Percentiles rank a stretch among this genome's conserved stretches.
Conservation (phyloP, 768 basidiomycete species). For the Boletus tomentosulus region DNA sequence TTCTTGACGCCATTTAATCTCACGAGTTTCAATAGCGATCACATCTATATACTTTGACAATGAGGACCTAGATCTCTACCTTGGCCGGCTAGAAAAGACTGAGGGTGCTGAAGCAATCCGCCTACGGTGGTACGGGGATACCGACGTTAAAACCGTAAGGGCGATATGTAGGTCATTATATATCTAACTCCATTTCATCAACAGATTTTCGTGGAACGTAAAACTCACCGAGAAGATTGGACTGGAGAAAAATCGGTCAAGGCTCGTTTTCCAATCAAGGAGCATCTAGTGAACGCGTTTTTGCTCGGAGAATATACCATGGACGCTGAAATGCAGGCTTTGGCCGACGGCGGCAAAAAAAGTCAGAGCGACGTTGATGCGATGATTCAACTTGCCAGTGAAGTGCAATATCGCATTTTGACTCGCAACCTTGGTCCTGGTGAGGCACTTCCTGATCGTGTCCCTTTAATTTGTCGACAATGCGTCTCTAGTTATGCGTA, state of each 20-base stretch:
- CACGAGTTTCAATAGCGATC: constrained; percentile 55
- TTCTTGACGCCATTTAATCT: neutral
- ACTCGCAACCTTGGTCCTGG: constrained; percentile 81
- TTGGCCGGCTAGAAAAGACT: constrained; percentile 95
- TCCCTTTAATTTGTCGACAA: neutral
- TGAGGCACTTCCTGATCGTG: constrained; percentile 30
- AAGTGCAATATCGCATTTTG: constrained; percentile 89
- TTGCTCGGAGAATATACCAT: constrained; percentile 86
- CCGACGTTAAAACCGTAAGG: constrained; percentile 70
- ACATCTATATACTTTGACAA: constrained; percentile 98
- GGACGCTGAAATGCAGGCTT: constrained; percentile 86
- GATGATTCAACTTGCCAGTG: constrained; percentile 96
- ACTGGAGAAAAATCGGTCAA: constrained; percentile 99
- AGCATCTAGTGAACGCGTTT: constrained; percentile 89
- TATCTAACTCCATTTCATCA: neutral
- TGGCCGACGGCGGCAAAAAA: constrained; percentile 90
- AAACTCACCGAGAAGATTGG: constrained; percentile 97
- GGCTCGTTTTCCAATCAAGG: constrained; percentile 93
- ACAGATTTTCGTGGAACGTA: constrained; percentile 84
- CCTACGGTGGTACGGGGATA: constrained; percentile 95
- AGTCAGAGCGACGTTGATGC: constrained; percentile 83
- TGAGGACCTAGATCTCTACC: constrained; percentile 91
- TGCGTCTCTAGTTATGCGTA: constrained; percentile 70
- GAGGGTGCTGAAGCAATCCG: constrained; percentile 98
- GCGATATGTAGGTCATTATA: neutral